Evolutionary conservation across 768 basidiomycete genomes (phyloP), one percentile per base, ranked within the genome.

Genomic region (Auricularia auricula-judae): DNA sequence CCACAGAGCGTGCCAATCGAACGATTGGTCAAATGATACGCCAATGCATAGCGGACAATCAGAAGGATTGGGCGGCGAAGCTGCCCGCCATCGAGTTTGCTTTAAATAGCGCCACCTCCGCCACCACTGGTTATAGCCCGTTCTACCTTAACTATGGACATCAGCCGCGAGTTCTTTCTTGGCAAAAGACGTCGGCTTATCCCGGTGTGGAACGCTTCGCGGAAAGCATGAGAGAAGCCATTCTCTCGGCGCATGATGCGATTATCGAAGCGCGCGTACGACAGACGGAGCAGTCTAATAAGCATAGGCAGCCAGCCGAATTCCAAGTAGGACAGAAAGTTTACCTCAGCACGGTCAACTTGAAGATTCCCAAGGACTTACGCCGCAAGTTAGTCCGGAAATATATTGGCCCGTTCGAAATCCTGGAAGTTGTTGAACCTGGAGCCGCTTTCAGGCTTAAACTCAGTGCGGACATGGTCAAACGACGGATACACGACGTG

Each of bases 321-420:
- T 74, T 76, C 35, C 58, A 23, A 0, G 63, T 56, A 58, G 74
- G 73, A 0, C 72, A 76, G 44, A 62, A 76, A 1, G 76, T 78
- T 0, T 77, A 74, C 42, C 51, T 81, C 8, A 76, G 77, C 0
- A 78, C 75, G 0, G 65, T 74, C 42, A 78, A 80, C 64, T 65
- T 81, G 0, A 59, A 65, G 1, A 36, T 78, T 7, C 77, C 74
- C 2, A 76, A 74, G 39, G 74, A 71, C 5, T 53, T 72, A 4
- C 76, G 77, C 0, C 23, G 67, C 3, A 80, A 79, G 60, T 67
- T 81, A 0, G 29, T 71, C 0, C 79, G 76, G 0, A 75, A 74
- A 39, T 79, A 67, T 63, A 69, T 80, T 12, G 77, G 80, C 3
- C 80, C 78, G 0, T 80, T 72, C 63, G 61, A 67, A 2, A 72